phyloP scores from a whole-genome alignment of 1,139 yeast genomes.

The Arxiozyma telluris region DNA sequence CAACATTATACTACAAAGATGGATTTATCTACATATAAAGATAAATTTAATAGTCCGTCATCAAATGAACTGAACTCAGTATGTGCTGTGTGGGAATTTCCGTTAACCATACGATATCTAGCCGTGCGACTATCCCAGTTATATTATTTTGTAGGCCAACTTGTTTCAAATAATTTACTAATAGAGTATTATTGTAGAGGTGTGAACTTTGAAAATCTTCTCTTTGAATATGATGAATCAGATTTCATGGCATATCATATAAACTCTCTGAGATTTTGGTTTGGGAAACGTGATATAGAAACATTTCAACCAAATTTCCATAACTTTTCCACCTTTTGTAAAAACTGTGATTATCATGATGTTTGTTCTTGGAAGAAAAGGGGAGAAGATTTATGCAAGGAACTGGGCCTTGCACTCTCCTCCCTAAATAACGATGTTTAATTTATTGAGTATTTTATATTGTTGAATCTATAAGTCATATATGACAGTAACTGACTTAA shows the following conservation, averaged over 20 bases:
- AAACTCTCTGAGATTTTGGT: constrained; percentile 43
- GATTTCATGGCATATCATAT: constrained; percentile 29
- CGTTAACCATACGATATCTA: constrained; percentile 49
- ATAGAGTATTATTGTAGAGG: constrained; percentile 47
- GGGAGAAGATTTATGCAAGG: constrained; percentile 12
- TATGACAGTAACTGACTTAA: too few relatives aligned
- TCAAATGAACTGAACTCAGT: constrained; percentile 14
- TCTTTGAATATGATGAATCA: constrained; percentile 33
- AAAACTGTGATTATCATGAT: constrained; percentile 43
- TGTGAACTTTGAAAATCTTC: constrained; percentile 34
- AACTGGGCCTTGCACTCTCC: constrained; percentile 11
- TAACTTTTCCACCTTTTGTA: constrained; percentile 36
- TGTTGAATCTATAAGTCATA: too few relatives aligned
- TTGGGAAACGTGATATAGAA: constrained; percentile 41
- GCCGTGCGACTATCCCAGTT: constrained; percentile 48
- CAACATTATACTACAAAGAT: background rate
- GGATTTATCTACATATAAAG: constrained; percentile 1
- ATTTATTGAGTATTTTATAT: too few relatives aligned
- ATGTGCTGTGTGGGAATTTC: constrained; percentile 39
- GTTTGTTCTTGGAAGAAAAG: constrained; percentile 31
- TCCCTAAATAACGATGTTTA: constrained; percentile 3
- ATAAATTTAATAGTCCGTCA: constrained; percentile 7
- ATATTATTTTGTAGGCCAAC: constrained; percentile 32
- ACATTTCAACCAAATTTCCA: constrained; percentile 31
- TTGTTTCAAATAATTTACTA: constrained; percentile 34